phyloP scores from a whole-genome alignment of 345 rosid species.

The Erucastrum elatum region DNA sequence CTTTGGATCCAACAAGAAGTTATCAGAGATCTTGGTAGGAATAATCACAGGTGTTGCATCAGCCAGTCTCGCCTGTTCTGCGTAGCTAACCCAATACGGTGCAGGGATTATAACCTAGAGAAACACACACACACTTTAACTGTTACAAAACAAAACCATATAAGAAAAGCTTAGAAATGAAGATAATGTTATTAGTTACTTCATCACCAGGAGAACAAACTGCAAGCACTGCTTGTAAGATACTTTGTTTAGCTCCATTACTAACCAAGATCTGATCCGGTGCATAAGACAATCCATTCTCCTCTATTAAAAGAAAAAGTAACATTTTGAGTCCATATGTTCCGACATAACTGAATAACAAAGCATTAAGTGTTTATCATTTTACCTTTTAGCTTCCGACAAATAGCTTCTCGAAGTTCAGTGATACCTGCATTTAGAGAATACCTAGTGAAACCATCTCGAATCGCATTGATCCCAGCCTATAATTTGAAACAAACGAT shows the following conservation, averaged over 20 bases:
- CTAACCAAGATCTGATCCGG: constrained; percentile 90
- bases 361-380: constrained; percentile 1
- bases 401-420: constrained; percentile 83
- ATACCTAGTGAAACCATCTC: constrained; percentile 62
- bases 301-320: constrained; percentile 49
- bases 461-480: constrained; percentile 94
- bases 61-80: constrained; percentile 91
- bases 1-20: constrained; percentile 87
- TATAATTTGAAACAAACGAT: constrained; percentile 10
- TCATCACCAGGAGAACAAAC: constrained; percentile 97
- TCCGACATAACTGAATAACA: not conserved
- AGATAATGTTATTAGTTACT: constrained; percentile 44
- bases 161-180: not conserved
- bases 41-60: constrained; percentile 93
- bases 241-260: constrained; percentile 93
- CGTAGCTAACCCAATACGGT: constrained; percentile 97
- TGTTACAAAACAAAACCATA: not conserved
- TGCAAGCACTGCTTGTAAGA: constrained; percentile 79
- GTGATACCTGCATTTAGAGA: constrained; percentile 86
- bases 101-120: constrained; percentile 92
- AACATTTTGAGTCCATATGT: not conserved
- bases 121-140: not conserved
- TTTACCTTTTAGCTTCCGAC: constrained; percentile 83
- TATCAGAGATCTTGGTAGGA: constrained; percentile 76
- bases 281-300: constrained; percentile 75